Evolutionary conservation across 768 basidiomycete species (phyloP).

Genomic region (Clathrus columnatus): DNA sequence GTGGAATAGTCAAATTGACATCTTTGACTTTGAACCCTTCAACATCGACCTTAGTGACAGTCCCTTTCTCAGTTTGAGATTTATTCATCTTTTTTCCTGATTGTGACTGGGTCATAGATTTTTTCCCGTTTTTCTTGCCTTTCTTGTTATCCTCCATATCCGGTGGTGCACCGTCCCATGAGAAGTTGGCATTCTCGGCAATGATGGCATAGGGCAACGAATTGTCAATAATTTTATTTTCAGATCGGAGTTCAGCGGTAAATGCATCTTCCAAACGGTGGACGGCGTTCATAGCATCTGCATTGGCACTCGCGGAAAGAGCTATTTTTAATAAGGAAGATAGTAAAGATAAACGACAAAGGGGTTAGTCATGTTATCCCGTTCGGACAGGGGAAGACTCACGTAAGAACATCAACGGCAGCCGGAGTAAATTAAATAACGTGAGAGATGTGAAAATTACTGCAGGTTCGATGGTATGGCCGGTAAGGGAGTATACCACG

Average conservation of each 20-base stretch:
- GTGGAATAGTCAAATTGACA: constrained; percentile 59
- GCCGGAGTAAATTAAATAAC: constrained; percentile 72
- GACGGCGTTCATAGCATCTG: constrained; percentile 79
- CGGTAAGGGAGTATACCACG: constrained; percentile 66
- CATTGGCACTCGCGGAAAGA: constrained; percentile 62
- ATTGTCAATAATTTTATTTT: constrained; percentile 46
- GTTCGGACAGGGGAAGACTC: constrained; percentile 13
- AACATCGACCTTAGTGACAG: constrained; percentile 8
- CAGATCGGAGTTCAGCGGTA: constrained; percentile 67
- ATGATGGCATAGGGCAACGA: constrained; percentile 55
- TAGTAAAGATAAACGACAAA: constrained; percentile 12
- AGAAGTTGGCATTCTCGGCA: constrained; percentile 64
- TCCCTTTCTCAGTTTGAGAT: constrained; percentile 14
- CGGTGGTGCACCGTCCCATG: constrained; percentile 75
- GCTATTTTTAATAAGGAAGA: constrained; percentile 30
- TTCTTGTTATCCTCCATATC: constrained; percentile 29
- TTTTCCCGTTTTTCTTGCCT: constrained; percentile 23
- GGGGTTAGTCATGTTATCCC: background rate
- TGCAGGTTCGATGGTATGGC: constrained; percentile 59
- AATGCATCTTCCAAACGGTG: constrained; percentile 72
- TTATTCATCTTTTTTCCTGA: constrained; percentile 2
- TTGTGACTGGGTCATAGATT: constrained; percentile 13
- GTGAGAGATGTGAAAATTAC: constrained; percentile 79
- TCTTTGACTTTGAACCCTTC: constrained; percentile 53
- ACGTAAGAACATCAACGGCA: constrained; percentile 72